Conservation (phyloP, 768 basidiomycete species). For the Suillus tomentosus region DNA sequence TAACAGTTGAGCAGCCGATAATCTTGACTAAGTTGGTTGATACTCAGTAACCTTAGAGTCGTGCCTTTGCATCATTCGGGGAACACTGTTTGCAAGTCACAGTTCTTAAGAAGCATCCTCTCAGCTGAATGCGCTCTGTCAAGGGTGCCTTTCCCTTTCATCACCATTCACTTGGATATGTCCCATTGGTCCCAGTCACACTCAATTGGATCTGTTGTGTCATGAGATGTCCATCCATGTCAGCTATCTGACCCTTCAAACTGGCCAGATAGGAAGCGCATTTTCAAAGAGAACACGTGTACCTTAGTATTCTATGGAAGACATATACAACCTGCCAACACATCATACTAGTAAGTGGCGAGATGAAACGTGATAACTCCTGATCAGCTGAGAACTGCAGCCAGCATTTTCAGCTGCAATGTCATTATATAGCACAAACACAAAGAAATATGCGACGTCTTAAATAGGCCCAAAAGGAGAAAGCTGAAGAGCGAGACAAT, state of each 20-base stretch:
- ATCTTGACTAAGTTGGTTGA: not conserved
- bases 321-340: not conserved
- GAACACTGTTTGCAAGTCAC: not conserved
- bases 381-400: not conserved
- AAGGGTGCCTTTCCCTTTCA: not conserved
- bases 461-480: slow-evolving; percentile 34
- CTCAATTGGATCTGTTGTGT: not conserved
- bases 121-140: not conserved
- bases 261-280: too few species aligned
- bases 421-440: slow-evolving; percentile 45
- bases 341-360: not conserved
- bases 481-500: slow-evolving; percentile 21
- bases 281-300: too few species aligned
- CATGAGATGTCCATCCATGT: not conserved
- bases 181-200: not conserved
- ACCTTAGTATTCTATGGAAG: not conserved
- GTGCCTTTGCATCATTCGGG: not conserved
- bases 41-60: slow-evolving; percentile 1
- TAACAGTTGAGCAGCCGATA: not conserved
- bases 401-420: slow-evolving; percentile 28
- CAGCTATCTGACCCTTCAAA: not conserved
- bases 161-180: not conserved
- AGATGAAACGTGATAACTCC: not conserved
- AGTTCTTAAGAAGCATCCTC: not conserved
- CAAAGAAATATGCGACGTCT: slow-evolving; percentile 35